These are phyloP conservation scores for Hortiboletus rubellus DNA, from an alignment of 1,284 basidiomycete species.

Conservation along the genomic window DNA sequence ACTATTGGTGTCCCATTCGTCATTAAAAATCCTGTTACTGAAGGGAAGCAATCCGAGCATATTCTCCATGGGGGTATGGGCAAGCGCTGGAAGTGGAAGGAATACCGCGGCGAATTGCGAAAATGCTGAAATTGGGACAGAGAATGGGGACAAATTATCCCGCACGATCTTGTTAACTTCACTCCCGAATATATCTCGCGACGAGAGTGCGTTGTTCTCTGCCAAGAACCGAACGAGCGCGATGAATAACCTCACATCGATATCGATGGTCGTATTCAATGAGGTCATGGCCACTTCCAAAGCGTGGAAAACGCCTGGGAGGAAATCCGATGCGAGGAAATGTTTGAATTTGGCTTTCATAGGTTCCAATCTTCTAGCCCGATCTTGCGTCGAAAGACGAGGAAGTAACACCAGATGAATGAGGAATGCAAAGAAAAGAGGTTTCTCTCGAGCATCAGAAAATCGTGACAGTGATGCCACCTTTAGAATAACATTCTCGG, in stretches of 20 bases:
- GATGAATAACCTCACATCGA: constrained; percentile 55
- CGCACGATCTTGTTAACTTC: constrained; percentile 26
- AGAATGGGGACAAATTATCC: constrained; percentile 28
- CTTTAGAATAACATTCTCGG: constrained; percentile 7
- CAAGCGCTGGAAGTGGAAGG: constrained; percentile 4
- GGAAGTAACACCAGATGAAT: constrained; percentile 47
- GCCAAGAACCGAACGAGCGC: constrained; percentile 40
- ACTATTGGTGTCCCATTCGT: constrained; percentile 30
- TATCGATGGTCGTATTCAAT: constrained; percentile 35
- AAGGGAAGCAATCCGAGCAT: constrained; percentile 48
- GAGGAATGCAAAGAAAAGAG: constrained; percentile 40
- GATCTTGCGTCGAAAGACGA: constrained; percentile 42
- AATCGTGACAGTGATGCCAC: constrained; percentile 9
- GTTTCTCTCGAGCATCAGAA: constrained; percentile 8
- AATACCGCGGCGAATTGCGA: constrained; percentile 23
- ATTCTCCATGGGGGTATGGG: neutral
- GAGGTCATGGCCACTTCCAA: constrained; percentile 31
- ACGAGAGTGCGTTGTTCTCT: constrained; percentile 18
- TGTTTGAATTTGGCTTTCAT: constrained; percentile 34
- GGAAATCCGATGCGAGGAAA: constrained; percentile 38
- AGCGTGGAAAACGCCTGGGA: constrained; percentile 38
- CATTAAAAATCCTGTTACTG: constrained; percentile 50
- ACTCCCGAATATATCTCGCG: constrained; percentile 36
- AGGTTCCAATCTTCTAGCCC: constrained; percentile 38
- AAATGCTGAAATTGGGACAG: constrained; percentile 28